A percentile compares a stretch with the other conserved stretches of the same genome.
Conservation (phyloP, 805 yeast genomes). For the Candida corydali region DNA sequence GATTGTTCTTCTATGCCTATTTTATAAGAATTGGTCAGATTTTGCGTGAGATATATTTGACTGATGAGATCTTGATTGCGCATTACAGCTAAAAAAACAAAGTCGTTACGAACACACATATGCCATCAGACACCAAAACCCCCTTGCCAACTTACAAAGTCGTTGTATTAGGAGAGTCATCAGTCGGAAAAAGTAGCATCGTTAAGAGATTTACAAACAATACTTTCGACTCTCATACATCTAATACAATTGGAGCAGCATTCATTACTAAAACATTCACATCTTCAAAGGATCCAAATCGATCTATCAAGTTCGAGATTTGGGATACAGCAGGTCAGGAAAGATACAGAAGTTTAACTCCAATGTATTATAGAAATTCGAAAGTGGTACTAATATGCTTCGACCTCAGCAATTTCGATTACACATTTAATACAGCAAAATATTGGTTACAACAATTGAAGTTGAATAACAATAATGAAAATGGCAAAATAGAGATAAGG, state of each 20-base stretch:
- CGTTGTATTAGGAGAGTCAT: conserved; percentile 50
- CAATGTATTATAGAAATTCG: conserved; percentile 80
- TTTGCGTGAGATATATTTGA: too few relatives aligned
- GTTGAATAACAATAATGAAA: conserved; percentile 19
- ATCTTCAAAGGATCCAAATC: conserved; percentile 15
- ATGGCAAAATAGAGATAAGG: conserved; percentile 19
- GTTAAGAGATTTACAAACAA: conserved; percentile 73
- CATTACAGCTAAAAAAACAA: not conserved
- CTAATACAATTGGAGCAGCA: conserved; percentile 98
- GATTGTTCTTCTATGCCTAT: too few relatives aligned
- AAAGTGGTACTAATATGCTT: conserved; percentile 75
- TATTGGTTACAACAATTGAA: conserved; percentile 85
- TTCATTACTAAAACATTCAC: conserved; percentile 72
- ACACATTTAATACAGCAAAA: conserved; percentile 64
- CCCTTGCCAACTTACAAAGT: conserved; percentile 31
- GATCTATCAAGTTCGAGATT: conserved; percentile 61
- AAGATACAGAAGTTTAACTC: conserved; percentile 70
- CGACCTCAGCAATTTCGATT: conserved; percentile 55
- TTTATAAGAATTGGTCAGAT: too few relatives aligned
- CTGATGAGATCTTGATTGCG: conserved; percentile 1
- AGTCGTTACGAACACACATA: not conserved
- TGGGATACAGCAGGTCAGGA: conserved; percentile 92
- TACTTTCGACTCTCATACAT: conserved; percentile 71
- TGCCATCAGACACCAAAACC: not conserved
- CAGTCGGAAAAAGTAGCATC: conserved; percentile 68